Conservation (phyloP, 2,329 filamentous ascomycete genomes). For the Ilyonectria sp. region DNA sequence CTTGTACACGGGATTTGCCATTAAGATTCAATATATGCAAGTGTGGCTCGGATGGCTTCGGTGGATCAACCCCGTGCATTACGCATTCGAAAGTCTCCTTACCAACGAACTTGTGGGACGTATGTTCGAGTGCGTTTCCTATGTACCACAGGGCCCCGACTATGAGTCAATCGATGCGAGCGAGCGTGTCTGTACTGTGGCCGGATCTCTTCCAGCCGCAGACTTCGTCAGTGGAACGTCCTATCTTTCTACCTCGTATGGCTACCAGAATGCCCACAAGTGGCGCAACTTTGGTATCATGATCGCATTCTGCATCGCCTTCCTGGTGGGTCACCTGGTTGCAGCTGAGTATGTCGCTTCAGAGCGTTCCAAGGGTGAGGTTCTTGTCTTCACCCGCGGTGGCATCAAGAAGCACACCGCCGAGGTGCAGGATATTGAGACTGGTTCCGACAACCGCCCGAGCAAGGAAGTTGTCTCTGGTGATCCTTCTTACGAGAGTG, state of each 20-base stretch:
- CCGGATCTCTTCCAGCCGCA: no score
- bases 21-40: slow-evolving; percentile 5
- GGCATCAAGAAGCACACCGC: neutral
- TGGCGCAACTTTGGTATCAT: slow-evolving; percentile 78
- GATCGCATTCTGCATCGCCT: slow-evolving; percentile 69
- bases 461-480: neutral
- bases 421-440: neutral
- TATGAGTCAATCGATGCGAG: no score
- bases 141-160: no score
- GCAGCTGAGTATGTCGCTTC: neutral
- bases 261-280: slow-evolving; percentile 11
- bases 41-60: slow-evolving; percentile 68
- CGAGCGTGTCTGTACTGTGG: no score
- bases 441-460: neutral
- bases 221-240: neutral
- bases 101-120: slow-evolving; percentile 23
- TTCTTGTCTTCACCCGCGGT: neutral
- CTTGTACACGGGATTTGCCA: slow-evolving; percentile 55
- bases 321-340: slow-evolving; percentile 45
- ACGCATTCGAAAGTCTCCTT: slow-evolving; percentile 53
- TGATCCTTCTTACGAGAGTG: neutral
- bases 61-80: slow-evolving; percentile 73
- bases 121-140: neutral
- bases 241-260: neutral
- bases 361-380: slow-evolving; percentile 11